These are phyloP conservation scores for Pleurozium schreberi DNA, from an alignment of 225 moss, liverwort and hornwort species.

Conservation along the genomic window DNA sequence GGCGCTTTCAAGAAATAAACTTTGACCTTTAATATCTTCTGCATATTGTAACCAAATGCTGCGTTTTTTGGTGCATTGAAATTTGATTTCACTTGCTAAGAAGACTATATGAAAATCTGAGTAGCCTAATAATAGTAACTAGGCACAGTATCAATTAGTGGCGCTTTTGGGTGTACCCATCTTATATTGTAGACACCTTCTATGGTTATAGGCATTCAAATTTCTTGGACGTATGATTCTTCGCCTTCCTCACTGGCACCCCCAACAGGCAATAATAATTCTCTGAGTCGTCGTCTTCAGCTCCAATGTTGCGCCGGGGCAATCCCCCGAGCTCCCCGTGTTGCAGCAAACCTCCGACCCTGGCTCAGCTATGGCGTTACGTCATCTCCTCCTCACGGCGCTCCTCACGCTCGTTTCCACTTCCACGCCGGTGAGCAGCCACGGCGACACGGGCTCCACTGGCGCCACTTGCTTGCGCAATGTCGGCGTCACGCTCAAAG, in stretches of 20 bases:
- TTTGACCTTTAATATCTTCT: too few species aligned
- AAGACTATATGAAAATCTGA: too few species aligned
- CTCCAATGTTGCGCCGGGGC: background rate
- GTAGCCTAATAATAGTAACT: too few species aligned
- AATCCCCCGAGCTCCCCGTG: background rate
- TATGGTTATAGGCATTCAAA: too few species aligned
- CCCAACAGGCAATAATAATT: background rate
- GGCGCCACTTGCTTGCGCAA: conserved; percentile 48
- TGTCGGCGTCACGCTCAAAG: conserved; percentile 43
- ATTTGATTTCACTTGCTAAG: too few species aligned
- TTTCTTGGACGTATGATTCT: background rate
- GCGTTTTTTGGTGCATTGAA: too few species aligned
- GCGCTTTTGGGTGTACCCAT: too few species aligned
- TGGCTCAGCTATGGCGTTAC: background rate
- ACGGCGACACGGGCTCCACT: conserved; percentile 33
- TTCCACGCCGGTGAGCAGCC: background rate
- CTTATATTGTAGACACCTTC: too few species aligned
- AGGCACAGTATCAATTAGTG: too few species aligned
- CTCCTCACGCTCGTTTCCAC: background rate
- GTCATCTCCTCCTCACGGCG: background rate
- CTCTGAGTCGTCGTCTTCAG: background rate
- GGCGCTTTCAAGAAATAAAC: too few species aligned
- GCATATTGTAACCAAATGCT: too few species aligned
- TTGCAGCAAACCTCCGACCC: background rate
- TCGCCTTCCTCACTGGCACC: background rate